These are phyloP conservation scores for Tolypocladium album DNA, from an alignment of 2,329 filamentous ascomycete genomes.

Conservation along the genomic window DNA sequence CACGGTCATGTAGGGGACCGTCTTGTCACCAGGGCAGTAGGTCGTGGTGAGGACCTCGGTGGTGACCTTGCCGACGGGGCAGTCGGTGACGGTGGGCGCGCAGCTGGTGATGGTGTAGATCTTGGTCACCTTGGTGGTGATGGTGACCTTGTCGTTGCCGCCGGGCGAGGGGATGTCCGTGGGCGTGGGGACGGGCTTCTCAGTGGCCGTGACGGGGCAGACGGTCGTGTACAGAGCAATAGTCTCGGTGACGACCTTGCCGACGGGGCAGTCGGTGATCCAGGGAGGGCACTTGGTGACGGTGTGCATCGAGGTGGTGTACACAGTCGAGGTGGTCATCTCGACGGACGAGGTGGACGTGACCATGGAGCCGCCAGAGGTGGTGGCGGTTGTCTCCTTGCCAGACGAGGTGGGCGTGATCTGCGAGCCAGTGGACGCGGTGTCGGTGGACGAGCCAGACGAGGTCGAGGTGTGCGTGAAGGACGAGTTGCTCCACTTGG, in stretches of 20 bases:
- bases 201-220: slow-evolving; percentile 18
- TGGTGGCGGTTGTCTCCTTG: slow-evolving; percentile 4
- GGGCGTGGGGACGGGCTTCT: neutral
- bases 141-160: slow-evolving; percentile 25
- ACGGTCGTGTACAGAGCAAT: slow-evolving; percentile 31
- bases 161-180: neutral
- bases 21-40: slow-evolving; percentile 6
- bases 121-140: slow-evolving; percentile 39
- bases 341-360: neutral
- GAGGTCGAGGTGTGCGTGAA: neutral
- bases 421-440: neutral
- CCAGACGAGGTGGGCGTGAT: neutral
- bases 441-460: slow-evolving; percentile 6
- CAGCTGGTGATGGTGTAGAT: slow-evolving; percentile 48
- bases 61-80: slow-evolving; percentile 23
- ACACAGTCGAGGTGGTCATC: slow-evolving; percentile 21
- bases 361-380: slow-evolving; percentile 1
- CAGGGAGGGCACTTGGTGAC: slow-evolving; percentile 38
- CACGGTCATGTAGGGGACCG: neutral
- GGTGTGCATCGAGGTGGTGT: slow-evolving; percentile 29
- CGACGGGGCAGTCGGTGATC: slow-evolving; percentile 21
- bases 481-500: neutral
- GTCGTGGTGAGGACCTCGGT: slow-evolving; percentile 8
- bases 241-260: slow-evolving; percentile 22
- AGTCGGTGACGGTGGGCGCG: slow-evolving; percentile 46